A percentile compares a stretch with the other conserved stretches of the same genome.
phyloP scores from a whole-genome alignment of 176 grass and related monocot genomes.

The Paspalum notatum region DNA sequence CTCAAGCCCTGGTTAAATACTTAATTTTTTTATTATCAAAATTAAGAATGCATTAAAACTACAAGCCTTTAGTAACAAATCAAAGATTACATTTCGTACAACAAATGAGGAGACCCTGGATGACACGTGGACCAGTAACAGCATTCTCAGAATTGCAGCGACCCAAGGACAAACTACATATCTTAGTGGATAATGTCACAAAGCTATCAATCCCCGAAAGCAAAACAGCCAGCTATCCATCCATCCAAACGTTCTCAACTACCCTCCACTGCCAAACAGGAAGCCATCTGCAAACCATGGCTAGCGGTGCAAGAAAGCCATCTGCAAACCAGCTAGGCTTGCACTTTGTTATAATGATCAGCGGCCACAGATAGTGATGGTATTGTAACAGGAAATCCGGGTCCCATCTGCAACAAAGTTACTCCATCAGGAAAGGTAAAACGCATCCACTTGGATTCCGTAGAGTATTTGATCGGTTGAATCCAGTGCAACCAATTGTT shows the following conservation, averaged over 20 bases:
- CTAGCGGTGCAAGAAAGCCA: constrained; percentile 9
- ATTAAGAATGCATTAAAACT: constrained; percentile 27
- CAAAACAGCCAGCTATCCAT: constrained; percentile 34
- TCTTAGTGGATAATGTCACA: constrained; percentile 19
- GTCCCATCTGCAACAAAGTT: constrained; percentile 84
- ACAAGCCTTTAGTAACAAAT: background rate
- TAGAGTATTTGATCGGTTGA: background rate
- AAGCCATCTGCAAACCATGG: constrained; percentile 8
- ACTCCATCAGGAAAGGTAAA: constrained; percentile 15
- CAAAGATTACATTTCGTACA: constrained; percentile 45
- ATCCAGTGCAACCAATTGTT: background rate
- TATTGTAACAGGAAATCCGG: constrained; percentile 89
- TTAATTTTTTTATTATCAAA: constrained; percentile 22
- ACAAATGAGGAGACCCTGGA: constrained; percentile 5
- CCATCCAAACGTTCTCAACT: background rate
- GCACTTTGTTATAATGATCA: constrained; percentile 77
- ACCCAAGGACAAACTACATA: background rate
- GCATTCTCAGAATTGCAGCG: constrained; percentile 2
- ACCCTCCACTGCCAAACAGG: constrained; percentile 27
- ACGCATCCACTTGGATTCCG: background rate
- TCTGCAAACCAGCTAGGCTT: too few relatives aligned
- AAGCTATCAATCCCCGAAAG: constrained; percentile 31
- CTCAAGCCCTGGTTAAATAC: background rate
- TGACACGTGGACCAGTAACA: background rate
- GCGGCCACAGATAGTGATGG: constrained; percentile 79